A percentile compares a stretch with the other conserved stretches of the same genome.
Conservation (phyloP, 805 yeast genomes). For the Ogataea salicorniae region DNA sequence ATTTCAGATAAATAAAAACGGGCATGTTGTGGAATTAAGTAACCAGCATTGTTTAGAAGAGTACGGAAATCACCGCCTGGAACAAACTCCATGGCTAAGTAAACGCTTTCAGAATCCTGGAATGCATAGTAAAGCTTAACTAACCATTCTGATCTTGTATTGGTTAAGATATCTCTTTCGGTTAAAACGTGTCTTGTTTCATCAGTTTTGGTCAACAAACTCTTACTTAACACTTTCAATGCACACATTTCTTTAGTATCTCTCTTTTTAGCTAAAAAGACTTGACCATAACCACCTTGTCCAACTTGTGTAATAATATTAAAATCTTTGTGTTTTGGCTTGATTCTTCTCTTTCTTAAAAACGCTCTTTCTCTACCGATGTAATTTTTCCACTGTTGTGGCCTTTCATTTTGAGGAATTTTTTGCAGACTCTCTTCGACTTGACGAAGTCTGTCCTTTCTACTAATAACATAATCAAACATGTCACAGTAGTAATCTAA, state of each 20-base stretch:
- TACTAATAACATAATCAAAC: conserved; percentile 83
- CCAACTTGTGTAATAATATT: conserved; percentile 98
- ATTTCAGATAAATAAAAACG: conserved; percentile 92
- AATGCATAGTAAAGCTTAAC: conserved; percentile 91
- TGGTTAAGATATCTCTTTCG: conserved; percentile 95
- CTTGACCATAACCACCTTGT: conserved; percentile 99
- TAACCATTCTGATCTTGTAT: conserved; percentile 92
- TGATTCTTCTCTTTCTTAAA: conserved; percentile 81
- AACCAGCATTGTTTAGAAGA: conserved; percentile 86
- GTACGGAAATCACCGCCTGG: conserved; percentile 99
- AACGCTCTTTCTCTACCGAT: conserved; percentile 78
- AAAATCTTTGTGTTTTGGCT: conserved; percentile 92
- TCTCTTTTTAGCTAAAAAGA: conserved; percentile 88
- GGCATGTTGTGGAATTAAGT: conserved; percentile 89
- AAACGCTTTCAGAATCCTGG: conserved; percentile 86
- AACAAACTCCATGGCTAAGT: conserved; percentile 98
- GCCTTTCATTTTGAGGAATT: conserved; percentile 33
- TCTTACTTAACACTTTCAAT: conserved; percentile 83
- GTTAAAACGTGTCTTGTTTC: conserved; percentile 95
- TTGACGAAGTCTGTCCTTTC: conserved; percentile 75
- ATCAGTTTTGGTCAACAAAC: conserved; percentile 77
- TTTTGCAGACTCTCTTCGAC: conserved; percentile 52
- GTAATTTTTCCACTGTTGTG: conserved; percentile 71
- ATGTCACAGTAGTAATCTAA: conserved; percentile 94
- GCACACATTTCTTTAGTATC: conserved; percentile 97